phyloP scores from a whole-genome alignment of 2,329 filamentous ascomycete species.

The Alternaria angustiovoidea region DNA sequence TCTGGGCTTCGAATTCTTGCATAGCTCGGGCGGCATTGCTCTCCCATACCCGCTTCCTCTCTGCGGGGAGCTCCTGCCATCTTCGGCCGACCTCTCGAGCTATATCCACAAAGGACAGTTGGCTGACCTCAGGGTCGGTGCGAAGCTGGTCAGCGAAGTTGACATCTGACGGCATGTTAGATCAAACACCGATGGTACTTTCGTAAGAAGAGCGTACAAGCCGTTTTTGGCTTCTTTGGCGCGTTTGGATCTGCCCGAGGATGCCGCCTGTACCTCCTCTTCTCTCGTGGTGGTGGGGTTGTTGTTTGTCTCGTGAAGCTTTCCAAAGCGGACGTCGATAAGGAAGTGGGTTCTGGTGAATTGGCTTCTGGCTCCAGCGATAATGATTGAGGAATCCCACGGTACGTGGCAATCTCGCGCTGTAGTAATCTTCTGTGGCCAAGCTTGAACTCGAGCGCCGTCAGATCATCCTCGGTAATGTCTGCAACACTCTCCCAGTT shows the following conservation, averaged over 20 bases:
- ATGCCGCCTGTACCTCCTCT: slow-evolving; percentile 50
- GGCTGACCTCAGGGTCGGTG: slow-evolving; percentile 44
- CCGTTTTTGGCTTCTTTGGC: slow-evolving; percentile 53
- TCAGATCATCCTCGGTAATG: slow-evolving; percentile 52
- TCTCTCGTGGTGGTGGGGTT: slow-evolving; percentile 38
- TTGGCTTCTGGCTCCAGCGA: slow-evolving; percentile 36
- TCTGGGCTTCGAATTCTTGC: slow-evolving; percentile 50
- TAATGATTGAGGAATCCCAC: slow-evolving; percentile 39
- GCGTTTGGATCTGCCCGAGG: slow-evolving; percentile 48
- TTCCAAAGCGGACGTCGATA: slow-evolving; percentile 44
- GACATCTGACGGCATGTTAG: slow-evolving; percentile 43
- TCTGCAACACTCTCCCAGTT: slow-evolving; percentile 51
- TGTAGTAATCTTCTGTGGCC: slow-evolving; percentile 51
- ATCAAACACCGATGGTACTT: background rate
- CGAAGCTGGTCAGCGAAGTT: slow-evolving; percentile 53
- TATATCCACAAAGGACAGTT: slow-evolving; percentile 51
- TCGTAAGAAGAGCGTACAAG: slow-evolving; percentile 37
- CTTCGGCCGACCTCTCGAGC: slow-evolving; percentile 49
- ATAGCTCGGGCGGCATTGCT: slow-evolving; percentile 48
- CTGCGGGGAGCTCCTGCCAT: slow-evolving; percentile 49
- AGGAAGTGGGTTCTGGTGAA: slow-evolving; percentile 28
- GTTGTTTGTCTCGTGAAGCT: slow-evolving; percentile 33
- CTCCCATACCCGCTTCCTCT: slow-evolving; percentile 51
- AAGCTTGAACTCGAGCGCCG: slow-evolving; percentile 49
- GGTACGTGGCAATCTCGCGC: slow-evolving; percentile 51